phyloP scores from a whole-genome alignment of 2,329 filamentous ascomycete species.

The Ceratocystis variospora region DNA sequence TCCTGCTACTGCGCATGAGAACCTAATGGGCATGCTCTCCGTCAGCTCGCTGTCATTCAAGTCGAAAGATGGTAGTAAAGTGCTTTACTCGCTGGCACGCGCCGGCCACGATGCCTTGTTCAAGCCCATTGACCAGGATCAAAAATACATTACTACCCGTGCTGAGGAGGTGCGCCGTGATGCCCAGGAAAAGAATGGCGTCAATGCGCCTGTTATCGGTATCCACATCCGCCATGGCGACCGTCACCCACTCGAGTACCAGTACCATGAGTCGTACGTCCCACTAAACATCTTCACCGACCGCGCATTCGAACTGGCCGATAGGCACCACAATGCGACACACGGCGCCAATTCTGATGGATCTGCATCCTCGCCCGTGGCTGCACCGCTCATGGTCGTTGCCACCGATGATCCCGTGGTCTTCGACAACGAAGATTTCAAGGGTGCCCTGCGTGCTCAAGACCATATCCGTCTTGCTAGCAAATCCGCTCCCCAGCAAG shows the following conservation, averaged over 20 bases:
- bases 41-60: conserved; percentile 22
- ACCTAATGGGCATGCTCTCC: conserved; percentile 34
- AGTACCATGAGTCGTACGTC: conserved; percentile 65
- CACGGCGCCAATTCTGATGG: conserved; percentile 23
- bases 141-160: conserved; percentile 47
- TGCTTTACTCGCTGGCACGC: conserved; percentile 54
- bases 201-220: conserved; percentile 40
- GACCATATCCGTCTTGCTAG: conserved; percentile 62
- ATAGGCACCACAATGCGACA: conserved; percentile 34
- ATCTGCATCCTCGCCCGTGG: not conserved
- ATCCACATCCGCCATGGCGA: conserved; percentile 73
- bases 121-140: conserved; percentile 51
- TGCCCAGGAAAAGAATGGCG: conserved; percentile 33
- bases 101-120: conserved; percentile 63
- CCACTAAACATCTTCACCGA: conserved; percentile 56
- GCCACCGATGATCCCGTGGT: conserved; percentile 74
- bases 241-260: conserved; percentile 59
- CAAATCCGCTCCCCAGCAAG: conserved; percentile 36
- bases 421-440: conserved; percentile 51
- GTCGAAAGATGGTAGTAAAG: conserved; percentile 37
- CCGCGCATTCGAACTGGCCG: conserved; percentile 42
- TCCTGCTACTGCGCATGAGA: conserved; percentile 47
- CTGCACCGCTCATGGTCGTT: conserved; percentile 42
- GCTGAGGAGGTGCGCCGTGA: conserved; percentile 26
- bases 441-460: conserved; percentile 48